Conservation (phyloP, 441 rosid species). For the Macaranga tanarius region DNA sequence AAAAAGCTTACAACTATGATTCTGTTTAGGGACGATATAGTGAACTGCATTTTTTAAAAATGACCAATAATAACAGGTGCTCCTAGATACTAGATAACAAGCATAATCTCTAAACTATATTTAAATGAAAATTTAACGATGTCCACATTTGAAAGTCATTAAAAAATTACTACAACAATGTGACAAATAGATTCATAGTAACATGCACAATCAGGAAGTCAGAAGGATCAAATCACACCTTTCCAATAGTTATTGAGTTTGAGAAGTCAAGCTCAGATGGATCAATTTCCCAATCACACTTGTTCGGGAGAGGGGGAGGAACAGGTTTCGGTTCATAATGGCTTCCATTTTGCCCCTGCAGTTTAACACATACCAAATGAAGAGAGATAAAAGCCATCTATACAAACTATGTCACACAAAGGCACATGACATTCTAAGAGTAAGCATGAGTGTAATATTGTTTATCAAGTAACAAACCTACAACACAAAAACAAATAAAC, state of each 20-base stretch:
- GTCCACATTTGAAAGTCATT: neutral
- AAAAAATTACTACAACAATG: constrained; percentile 6
- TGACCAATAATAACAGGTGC: neutral
- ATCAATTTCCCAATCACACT: constrained; percentile 99
- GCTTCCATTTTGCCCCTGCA: constrained; percentile 97
- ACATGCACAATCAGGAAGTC: constrained; percentile 7
- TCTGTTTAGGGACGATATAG: neutral
- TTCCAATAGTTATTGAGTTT: constrained; percentile 68
- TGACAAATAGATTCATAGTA: neutral
- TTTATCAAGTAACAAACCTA: no score
- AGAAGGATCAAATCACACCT: constrained; percentile 46
- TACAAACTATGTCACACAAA: neutral
- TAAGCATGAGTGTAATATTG: no score
- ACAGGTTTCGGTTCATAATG: constrained; percentile 97
- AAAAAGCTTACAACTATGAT: neutral
- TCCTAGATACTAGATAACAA: neutral
- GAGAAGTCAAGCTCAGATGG: constrained; percentile 96
- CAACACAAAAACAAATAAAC: no score
- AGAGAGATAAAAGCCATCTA: neutral
- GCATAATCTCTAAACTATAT: neutral
- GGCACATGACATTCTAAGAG: no score
- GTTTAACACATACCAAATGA: constrained; percentile 17
- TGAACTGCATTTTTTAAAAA: neutral
- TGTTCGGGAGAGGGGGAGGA: constrained; percentile 89
- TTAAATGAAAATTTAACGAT: neutral